Percentiles rank a stretch among this genome's conserved stretches.
Evolutionary conservation across 2,329 filamentous ascomycete species (phyloP).

Genomic region (Paecilomyces variotii): DNA sequence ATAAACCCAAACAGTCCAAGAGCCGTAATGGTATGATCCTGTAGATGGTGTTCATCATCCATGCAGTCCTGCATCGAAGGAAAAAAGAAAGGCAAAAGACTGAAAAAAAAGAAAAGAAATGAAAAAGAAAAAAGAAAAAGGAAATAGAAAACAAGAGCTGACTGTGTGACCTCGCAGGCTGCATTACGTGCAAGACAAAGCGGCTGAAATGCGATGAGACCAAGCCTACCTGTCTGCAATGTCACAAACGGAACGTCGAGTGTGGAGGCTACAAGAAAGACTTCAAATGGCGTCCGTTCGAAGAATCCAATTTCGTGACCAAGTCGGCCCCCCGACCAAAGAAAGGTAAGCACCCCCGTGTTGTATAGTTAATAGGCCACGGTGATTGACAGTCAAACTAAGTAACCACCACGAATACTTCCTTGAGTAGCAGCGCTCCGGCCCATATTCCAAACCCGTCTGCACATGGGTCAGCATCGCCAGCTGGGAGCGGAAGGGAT

Average conservation of each 20-base stretch:
- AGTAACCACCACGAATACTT: background rate
- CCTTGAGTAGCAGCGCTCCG: background rate
- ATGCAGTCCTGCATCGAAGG: background rate
- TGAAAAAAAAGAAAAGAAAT: background rate
- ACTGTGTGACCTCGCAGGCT: slow-evolving; percentile 43
- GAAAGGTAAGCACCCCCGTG: slow-evolving; percentile 31
- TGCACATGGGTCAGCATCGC: background rate
- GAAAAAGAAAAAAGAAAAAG: background rate
- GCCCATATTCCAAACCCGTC: background rate
- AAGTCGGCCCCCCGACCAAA: slow-evolving; percentile 35
- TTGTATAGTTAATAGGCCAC: background rate
- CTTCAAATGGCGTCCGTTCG: slow-evolving; percentile 67
- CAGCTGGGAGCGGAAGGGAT: background rate
- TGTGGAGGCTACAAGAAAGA: slow-evolving; percentile 69
- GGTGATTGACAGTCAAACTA: background rate
- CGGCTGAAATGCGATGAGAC: slow-evolving; percentile 66
- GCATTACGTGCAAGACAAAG: slow-evolving; percentile 66
- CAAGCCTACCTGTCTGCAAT: slow-evolving; percentile 61
- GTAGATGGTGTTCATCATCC: background rate
- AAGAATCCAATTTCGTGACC: slow-evolving; percentile 49
- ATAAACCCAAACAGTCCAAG: slow-evolving; percentile 65
- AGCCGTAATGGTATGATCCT: slow-evolving; percentile 61
- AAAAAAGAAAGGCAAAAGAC: background rate
- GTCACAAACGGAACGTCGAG: slow-evolving; percentile 54
- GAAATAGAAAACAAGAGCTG: background rate